Evolutionary conservation across 2,329 filamentous ascomycete genomes (phyloP).

Genomic region (Claviceps paspali): DNA sequence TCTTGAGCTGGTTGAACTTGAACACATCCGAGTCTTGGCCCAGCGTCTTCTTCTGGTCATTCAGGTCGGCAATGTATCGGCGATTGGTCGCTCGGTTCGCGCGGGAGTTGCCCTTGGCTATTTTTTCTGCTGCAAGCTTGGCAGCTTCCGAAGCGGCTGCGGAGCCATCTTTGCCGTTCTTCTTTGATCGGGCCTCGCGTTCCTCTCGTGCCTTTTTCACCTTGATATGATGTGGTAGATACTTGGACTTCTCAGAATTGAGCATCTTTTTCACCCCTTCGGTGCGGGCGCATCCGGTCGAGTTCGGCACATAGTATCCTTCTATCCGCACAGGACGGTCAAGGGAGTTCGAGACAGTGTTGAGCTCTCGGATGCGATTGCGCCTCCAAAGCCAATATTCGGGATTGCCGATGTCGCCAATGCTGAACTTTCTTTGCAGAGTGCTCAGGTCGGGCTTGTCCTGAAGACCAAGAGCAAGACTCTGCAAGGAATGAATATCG

Average conservation of each 20-base stretch:
- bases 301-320: conserved; percentile 70
- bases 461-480: conserved; percentile 25
- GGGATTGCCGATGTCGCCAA: conserved; percentile 30
- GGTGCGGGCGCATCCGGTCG: conserved; percentile 73
- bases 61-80: conserved; percentile 84
- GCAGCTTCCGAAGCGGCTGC: conserved; percentile 54
- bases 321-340: conserved; percentile 30
- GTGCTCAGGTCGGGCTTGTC: conserved; percentile 35
- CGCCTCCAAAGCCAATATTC: conserved; percentile 43
- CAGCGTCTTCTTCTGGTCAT: conserved; percentile 79
- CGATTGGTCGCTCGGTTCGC: conserved; percentile 93
- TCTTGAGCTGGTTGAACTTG: conserved; percentile 97
- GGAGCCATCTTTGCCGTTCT: conserved; percentile 49
- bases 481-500: conserved; percentile 29
- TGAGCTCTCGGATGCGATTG: conserved; percentile 40
- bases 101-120: conserved; percentile 78
- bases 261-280: conserved; percentile 92
- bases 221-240: conserved; percentile 92
- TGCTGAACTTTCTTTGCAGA: conserved; percentile 31
- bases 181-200: conserved; percentile 60
- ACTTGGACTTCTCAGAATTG: conserved; percentile 95
- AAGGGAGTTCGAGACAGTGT: conserved; percentile 19
- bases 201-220: conserved; percentile 85
- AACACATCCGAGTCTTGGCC: conserved; percentile 79
- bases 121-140: conserved; percentile 63